phyloP scores from a whole-genome alignment of 352 stramenopile genomes.

The Globisporangium abappressorium region DNA sequence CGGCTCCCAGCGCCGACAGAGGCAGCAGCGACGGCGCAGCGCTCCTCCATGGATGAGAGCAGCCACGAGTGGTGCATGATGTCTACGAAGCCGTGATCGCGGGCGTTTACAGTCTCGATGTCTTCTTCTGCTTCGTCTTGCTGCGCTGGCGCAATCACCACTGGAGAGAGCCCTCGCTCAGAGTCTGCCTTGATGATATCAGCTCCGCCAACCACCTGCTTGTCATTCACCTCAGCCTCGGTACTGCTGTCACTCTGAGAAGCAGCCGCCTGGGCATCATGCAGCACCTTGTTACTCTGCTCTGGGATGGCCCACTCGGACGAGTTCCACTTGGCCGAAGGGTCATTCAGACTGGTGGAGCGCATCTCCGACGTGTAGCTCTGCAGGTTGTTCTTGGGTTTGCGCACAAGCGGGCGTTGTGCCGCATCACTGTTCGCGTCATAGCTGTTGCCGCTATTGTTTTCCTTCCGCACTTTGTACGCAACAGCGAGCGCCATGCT shows the following conservation, averaged over 20 bases:
- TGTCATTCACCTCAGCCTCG: background rate
- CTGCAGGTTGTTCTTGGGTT: slow-evolving; percentile 16
- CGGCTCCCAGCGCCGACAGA: slow-evolving; percentile 25
- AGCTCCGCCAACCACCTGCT: background rate
- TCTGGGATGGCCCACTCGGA: slow-evolving; percentile 11
- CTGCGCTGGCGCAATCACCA: background rate
- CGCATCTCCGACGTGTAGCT: slow-evolving; percentile 18
- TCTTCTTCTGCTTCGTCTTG: slow-evolving; percentile 2
- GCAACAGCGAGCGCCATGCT: slow-evolving; percentile 63
- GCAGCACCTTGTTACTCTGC: background rate
- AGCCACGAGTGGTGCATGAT: slow-evolving; percentile 76
- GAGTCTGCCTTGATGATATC: background rate
- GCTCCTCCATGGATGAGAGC: slow-evolving; percentile 63
- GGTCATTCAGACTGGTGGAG: slow-evolving; percentile 5
- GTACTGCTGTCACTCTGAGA: background rate
- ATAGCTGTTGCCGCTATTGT: background rate
- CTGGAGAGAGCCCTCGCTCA: background rate
- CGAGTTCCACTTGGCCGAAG: slow-evolving; percentile 11
- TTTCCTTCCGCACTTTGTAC: slow-evolving; percentile 32
- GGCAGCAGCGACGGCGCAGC: slow-evolving; percentile 36
- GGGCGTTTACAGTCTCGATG: background rate
- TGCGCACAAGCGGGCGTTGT: slow-evolving; percentile 12
- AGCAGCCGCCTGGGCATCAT: slow-evolving; percentile 3
- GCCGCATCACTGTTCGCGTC: background rate
- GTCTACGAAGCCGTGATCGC: slow-evolving; percentile 56